phyloP scores from a whole-genome alignment of 1,284 basidiomycete genomes.

The Trichosporon sp. region DNA sequence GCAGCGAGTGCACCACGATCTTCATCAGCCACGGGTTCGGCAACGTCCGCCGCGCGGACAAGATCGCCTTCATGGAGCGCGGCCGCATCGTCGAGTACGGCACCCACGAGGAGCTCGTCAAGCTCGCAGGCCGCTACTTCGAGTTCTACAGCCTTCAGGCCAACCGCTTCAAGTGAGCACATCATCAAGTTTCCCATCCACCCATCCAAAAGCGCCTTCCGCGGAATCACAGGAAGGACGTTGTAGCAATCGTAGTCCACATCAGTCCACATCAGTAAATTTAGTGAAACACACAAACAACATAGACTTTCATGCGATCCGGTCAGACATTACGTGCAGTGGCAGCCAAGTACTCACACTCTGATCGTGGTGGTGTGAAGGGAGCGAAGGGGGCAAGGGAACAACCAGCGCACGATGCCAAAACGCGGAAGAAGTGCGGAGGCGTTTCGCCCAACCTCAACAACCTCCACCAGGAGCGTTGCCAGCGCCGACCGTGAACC shows the following conservation, averaged over 20 bases:
- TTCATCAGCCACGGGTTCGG: slow-evolving; percentile 73
- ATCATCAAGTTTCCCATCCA: not conserved
- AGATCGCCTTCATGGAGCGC: slow-evolving; percentile 55
- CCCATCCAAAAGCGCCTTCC: not conserved
- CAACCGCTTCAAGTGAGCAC: slow-evolving; percentile 14
- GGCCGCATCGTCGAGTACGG: slow-evolving; percentile 66
- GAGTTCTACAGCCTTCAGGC: slow-evolving; percentile 34
- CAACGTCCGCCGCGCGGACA: slow-evolving; percentile 24
- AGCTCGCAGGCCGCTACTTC: slow-evolving; percentile 36
- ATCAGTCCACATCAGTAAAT: not conserved
- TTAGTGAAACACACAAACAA: not conserved
- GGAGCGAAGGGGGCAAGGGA: too few relatives aligned
- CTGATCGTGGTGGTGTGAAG: too few relatives aligned
- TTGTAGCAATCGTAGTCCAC: not conserved
- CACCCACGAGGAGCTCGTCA: slow-evolving; percentile 67
- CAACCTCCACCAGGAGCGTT: too few relatives aligned
- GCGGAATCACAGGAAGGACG: not conserved
- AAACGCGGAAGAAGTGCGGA: too few relatives aligned
- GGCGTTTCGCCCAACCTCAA: too few relatives aligned
- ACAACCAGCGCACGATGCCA: too few relatives aligned
- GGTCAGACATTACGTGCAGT: not conserved
- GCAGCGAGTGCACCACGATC: slow-evolving; percentile 53
- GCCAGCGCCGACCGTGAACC: too few relatives aligned
- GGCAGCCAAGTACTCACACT: too few relatives aligned
- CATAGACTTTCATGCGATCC: not conserved